Percentiles rank a stretch among this genome's conserved stretches.
Evolutionary conservation across 2,329 filamentous ascomycete species (phyloP).

Genomic region (Apiospora arundinis): DNA sequence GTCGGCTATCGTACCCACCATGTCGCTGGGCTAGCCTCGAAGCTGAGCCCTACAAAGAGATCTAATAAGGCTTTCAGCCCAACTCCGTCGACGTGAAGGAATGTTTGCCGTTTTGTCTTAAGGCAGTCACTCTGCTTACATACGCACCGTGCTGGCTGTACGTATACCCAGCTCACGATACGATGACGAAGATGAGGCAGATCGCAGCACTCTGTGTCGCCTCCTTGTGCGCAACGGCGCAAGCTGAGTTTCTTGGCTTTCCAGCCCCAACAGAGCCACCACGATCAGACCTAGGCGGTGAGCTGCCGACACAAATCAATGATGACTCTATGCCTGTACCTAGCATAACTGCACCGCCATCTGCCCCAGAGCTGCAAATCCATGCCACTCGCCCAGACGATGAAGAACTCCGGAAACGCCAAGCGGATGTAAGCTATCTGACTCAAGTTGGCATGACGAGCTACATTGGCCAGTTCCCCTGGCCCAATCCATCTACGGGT

Average conservation of each 20-base stretch:
- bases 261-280: neutral
- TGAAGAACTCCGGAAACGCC: neutral
- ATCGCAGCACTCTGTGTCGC: neutral
- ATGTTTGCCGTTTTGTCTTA: neutral
- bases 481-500: neutral
- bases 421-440: constrained; percentile 1
- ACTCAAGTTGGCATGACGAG: neutral
- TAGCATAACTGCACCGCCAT: neutral
- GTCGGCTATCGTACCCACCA: neutral
- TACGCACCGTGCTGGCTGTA: neutral
- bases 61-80: neutral
- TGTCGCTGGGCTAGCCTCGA: neutral
- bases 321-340: neutral
- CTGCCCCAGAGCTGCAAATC: neutral
- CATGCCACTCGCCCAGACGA: neutral
- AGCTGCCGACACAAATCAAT: neutral
- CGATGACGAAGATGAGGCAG: neutral
- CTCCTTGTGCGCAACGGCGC: neutral
- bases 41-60: neutral
- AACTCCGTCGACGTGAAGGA: neutral
- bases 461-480: neutral
- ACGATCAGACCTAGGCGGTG: neutral
- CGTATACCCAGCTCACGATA: neutral
- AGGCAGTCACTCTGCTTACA: neutral
- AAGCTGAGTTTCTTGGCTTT: neutral